Evolutionary conservation across 1,284 basidiomycete species (phyloP).

Genomic region (Clitocybe nebularis): DNA sequence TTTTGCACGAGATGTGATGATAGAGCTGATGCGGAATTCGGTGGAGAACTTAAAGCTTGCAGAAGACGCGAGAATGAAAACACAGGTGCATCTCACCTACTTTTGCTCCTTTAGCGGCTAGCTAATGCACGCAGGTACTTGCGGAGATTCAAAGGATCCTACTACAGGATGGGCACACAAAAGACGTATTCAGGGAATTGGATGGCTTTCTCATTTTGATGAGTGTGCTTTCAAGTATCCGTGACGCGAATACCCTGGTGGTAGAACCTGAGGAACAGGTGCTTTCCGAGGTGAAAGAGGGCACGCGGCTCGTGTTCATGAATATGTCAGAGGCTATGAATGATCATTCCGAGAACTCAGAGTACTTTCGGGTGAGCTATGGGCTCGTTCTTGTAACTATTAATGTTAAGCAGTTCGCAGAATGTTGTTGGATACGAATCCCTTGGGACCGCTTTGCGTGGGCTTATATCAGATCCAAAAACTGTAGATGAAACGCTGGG

Average conservation of each 20-base stretch:
- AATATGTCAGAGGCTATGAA: conserved; percentile 62
- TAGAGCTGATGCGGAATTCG: conserved; percentile 66
- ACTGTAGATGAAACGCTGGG: conserved; percentile 55
- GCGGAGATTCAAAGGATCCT: conserved; percentile 59
- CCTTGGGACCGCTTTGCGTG: conserved; percentile 51
- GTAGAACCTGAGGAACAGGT: conserved; percentile 39
- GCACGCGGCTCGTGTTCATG: conserved; percentile 53
- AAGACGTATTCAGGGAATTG: conserved; percentile 72
- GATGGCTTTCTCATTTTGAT: conserved; percentile 75
- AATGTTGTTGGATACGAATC: conserved; percentile 62
- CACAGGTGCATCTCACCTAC: conserved; percentile 42
- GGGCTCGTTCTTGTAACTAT: conserved; percentile 2
- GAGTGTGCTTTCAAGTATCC: conserved; percentile 60
- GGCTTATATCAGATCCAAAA: conserved; percentile 43
- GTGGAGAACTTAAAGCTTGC: conserved; percentile 62
- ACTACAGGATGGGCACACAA: conserved; percentile 55
- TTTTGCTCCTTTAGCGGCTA: background rate
- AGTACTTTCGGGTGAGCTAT: conserved; percentile 62
- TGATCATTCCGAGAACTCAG: conserved; percentile 49
- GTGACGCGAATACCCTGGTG: conserved; percentile 31
- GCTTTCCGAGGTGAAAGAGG: conserved; percentile 45
- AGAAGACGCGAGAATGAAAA: conserved; percentile 38
- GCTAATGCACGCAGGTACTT: conserved; percentile 41
- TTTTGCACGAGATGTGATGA: conserved; percentile 66
- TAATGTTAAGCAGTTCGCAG: conserved; percentile 29